These are phyloP conservation scores for Xerocomellus intermedius DNA, from an alignment of 768 basidiomycete species.

Conservation along the genomic window DNA sequence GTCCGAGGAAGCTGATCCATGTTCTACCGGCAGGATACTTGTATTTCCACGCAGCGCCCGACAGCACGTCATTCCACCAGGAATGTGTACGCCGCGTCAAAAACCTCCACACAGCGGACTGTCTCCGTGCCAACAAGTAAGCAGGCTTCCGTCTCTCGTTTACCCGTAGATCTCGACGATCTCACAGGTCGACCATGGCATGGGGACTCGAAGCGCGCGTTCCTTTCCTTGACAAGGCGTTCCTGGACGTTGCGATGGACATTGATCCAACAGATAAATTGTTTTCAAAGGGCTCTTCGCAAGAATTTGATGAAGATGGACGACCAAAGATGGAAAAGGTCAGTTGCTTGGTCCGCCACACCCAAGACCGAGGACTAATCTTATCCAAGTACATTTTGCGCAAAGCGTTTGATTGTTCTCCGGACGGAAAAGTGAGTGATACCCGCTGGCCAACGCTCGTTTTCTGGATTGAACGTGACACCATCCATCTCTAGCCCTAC, in stretches of 20 bases:
- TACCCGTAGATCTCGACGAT: constrained; percentile 3
- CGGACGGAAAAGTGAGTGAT: constrained; percentile 63
- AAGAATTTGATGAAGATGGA: constrained; percentile 81
- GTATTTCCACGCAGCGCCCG: constrained; percentile 98
- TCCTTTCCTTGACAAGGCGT: constrained; percentile 96
- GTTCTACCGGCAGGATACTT: constrained; percentile 71
- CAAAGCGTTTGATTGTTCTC: constrained; percentile 89
- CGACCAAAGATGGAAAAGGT: constrained; percentile 96
- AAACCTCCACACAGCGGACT: constrained; percentile 96
- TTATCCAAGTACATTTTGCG: constrained; percentile 79
- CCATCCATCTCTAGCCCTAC: constrained; percentile 59
- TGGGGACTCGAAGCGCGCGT: constrained; percentile 99
- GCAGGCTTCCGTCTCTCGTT: constrained; percentile 16
- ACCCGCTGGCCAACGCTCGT: background rate
- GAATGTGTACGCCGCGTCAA: constrained; percentile 94
- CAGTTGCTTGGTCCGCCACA: constrained; percentile 2
- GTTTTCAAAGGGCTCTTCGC: constrained; percentile 78
- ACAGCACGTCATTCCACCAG: constrained; percentile 85
- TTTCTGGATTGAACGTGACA: background rate
- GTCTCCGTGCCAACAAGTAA: constrained; percentile 96
- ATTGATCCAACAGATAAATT: constrained; percentile 83
- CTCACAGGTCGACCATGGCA: constrained; percentile 89
- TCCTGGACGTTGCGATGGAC: constrained; percentile 93
- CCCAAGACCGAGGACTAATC: constrained; percentile 11
- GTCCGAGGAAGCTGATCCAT: constrained; percentile 5